phyloP scores from a whole-genome alignment of 176 grass and related monocot species.

The Olyra latifolia region DNA sequence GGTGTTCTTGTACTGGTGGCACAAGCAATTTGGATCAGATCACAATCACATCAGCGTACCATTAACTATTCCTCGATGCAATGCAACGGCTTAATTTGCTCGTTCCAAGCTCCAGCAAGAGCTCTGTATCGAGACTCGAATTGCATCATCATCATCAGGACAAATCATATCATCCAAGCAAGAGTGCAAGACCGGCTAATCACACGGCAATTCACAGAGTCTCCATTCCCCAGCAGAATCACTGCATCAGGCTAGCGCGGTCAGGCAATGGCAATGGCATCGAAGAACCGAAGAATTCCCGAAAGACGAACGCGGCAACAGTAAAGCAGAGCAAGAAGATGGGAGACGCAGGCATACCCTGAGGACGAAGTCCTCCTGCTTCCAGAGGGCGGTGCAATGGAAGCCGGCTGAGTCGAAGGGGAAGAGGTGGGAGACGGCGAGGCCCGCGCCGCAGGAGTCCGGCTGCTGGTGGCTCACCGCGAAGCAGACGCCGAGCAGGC shows the following conservation, averaged over 20 bases:
- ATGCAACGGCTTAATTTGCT: background rate
- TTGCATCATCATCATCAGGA: background rate
- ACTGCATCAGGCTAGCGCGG: background rate
- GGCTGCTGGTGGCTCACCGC: slow-evolving; percentile 56
- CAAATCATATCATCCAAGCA: background rate
- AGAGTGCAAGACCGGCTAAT: background rate
- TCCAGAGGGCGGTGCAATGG: slow-evolving; percentile 66
- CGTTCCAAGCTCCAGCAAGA: background rate
- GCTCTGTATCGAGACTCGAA: background rate
- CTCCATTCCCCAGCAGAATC: background rate
- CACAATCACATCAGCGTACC: background rate
- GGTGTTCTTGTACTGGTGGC: slow-evolving; percentile 71
- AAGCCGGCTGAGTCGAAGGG: slow-evolving; percentile 73
- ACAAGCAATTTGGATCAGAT: slow-evolving; percentile 7
- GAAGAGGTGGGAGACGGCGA: slow-evolving; percentile 52
- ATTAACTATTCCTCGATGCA: background rate
- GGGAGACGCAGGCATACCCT: slow-evolving; percentile 42
- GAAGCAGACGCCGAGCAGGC: slow-evolving; percentile 42
- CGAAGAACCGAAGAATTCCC: background rate
- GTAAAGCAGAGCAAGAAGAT: background rate
- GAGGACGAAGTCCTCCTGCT: slow-evolving; percentile 68
- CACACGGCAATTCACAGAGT: background rate
- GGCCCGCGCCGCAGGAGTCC: slow-evolving; percentile 59
- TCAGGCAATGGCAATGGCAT: background rate
- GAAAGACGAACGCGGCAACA: background rate